Evolutionary conservation across 108 stramenopile species (phyloP).

Genomic region (Cylindrotheca closterium): DNA sequence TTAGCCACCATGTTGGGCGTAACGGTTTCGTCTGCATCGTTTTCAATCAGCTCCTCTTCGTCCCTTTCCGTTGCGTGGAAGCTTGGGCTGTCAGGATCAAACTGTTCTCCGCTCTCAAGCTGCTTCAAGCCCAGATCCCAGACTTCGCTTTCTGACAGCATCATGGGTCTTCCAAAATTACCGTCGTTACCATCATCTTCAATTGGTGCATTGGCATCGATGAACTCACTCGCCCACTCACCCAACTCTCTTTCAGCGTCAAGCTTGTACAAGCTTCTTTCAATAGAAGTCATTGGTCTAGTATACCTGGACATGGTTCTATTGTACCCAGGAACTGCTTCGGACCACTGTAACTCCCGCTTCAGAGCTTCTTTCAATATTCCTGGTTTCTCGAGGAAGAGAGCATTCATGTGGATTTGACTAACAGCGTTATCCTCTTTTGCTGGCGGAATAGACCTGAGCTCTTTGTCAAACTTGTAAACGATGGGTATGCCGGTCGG

Average conservation of each 20-base stretch:
- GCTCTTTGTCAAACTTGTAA: slow-evolving; percentile 79
- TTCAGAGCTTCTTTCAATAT: slow-evolving; percentile 82
- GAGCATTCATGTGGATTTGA: slow-evolving; percentile 80
- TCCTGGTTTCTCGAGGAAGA: slow-evolving; percentile 88
- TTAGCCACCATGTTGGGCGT: slow-evolving; percentile 9
- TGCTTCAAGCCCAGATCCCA: slow-evolving; percentile 54
- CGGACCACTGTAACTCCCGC: slow-evolving; percentile 77
- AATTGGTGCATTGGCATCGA: slow-evolving; percentile 39
- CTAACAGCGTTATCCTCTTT: slow-evolving; percentile 47
- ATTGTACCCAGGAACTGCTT: slow-evolving; percentile 79
- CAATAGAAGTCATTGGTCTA: slow-evolving; percentile 60
- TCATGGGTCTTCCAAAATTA: slow-evolving; percentile 33
- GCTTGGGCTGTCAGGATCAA: slow-evolving; percentile 47
- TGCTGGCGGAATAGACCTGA: slow-evolving; percentile 59
- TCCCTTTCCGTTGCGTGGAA: slow-evolving; percentile 29
- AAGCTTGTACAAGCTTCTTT: slow-evolving; percentile 71
- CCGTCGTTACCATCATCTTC: slow-evolving; percentile 85
- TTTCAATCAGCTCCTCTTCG: not conserved
- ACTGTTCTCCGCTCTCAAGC: slow-evolving; percentile 50
- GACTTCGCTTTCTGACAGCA: slow-evolving; percentile 45
- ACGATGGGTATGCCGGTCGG: slow-evolving; percentile 95
- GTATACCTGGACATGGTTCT: slow-evolving; percentile 51
- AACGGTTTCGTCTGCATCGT: slow-evolving; percentile 17
- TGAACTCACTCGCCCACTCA: slow-evolving; percentile 75
- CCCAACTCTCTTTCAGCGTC: slow-evolving; percentile 69